These are phyloP conservation scores for Avena atlantica DNA, from an alignment of 176 grass and related monocot species.

Conservation along the genomic window DNA sequence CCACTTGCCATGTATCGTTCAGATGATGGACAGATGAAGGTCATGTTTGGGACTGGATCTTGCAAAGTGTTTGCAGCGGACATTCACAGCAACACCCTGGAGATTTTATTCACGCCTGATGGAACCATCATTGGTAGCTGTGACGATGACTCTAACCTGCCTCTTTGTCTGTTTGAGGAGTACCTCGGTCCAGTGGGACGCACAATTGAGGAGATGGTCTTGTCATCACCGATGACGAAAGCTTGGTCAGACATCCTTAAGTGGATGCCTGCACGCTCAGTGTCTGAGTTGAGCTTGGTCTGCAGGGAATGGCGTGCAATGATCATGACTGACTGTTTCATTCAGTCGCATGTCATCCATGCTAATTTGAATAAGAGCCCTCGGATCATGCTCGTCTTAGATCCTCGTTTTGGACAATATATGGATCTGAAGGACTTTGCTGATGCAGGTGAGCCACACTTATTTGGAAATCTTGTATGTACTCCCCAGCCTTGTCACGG, in stretches of 20 bases:
- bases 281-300: slow-evolving; percentile 33
- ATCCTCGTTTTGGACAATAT: slow-evolving; percentile 9
- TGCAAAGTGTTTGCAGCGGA: slow-evolving; percentile 35
- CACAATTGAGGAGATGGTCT: slow-evolving; percentile 12
- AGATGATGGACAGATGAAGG: slow-evolving; percentile 8
- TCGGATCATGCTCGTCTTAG: slow-evolving; percentile 25
- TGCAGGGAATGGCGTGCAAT: slow-evolving; percentile 34
- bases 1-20: slow-evolving; percentile 16
- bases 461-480: slow-evolving; percentile 6
- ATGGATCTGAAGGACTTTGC: slow-evolving; percentile 18
- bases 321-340: slow-evolving; percentile 27
- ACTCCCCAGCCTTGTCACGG: slow-evolving; percentile 1
- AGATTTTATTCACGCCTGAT: slow-evolving; percentile 22
- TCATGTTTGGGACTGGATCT: slow-evolving; percentile 36
- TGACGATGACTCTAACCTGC: background rate
- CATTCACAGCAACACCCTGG: background rate
- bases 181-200: slow-evolving; percentile 22
- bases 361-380: slow-evolving; percentile 36
- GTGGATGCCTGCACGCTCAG: slow-evolving; percentile 29
- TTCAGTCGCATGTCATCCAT: slow-evolving; percentile 32
- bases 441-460: background rate
- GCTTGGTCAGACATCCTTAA: slow-evolving; percentile 41
- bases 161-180: slow-evolving; percentile 24
- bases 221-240: slow-evolving; percentile 10
- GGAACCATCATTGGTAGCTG: background rate